A percentile compares a stretch with the other conserved stretches of the same genome.
Evolutionary conservation across 805 yeast species (phyloP).

Genomic region (Lipomyces oligophaga): DNA sequence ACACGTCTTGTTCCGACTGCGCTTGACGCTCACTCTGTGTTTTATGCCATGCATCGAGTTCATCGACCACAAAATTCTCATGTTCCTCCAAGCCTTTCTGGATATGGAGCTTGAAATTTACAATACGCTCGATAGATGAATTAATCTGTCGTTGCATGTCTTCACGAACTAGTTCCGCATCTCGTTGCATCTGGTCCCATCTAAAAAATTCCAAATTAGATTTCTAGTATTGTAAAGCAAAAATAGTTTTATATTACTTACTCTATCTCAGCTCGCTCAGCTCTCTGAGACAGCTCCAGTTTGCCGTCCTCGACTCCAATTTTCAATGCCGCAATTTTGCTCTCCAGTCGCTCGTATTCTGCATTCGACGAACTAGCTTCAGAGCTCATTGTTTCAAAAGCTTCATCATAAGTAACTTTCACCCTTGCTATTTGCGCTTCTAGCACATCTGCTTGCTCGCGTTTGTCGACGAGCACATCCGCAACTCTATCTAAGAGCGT

Average conservation of each 20-base stretch:
- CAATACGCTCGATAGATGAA: slow-evolving; percentile 55
- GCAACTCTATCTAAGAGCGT: slow-evolving; percentile 55
- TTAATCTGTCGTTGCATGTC: slow-evolving; percentile 52
- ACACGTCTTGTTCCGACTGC: background rate
- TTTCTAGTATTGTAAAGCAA: background rate
- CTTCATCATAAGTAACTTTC: slow-evolving; percentile 53
- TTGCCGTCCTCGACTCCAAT: slow-evolving; percentile 49
- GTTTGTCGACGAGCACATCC: slow-evolving; percentile 54
- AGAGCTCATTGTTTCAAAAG: slow-evolving; percentile 52
- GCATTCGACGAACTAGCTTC: slow-evolving; percentile 53
- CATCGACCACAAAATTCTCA: slow-evolving; percentile 47
- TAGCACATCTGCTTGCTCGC: slow-evolving; percentile 53
- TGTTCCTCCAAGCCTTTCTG: slow-evolving; percentile 62
- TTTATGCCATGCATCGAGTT: slow-evolving; percentile 29
- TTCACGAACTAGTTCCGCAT: slow-evolving; percentile 47
- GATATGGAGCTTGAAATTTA: slow-evolving; percentile 62
- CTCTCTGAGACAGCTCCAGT: slow-evolving; percentile 47
- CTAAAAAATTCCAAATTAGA: background rate
- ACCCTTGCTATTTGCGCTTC: slow-evolving; percentile 53
- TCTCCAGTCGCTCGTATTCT: slow-evolving; percentile 63
- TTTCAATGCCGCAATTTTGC: slow-evolving; percentile 51
- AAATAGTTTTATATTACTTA: slow-evolving; percentile 14
- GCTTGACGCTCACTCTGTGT: background rate
- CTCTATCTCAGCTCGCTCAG: slow-evolving; percentile 51
- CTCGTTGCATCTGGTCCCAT: slow-evolving; percentile 47